Evolutionary conservation across 2,329 filamentous ascomycete species (phyloP).

Genomic region (Exophiala dermatitidis): DNA sequence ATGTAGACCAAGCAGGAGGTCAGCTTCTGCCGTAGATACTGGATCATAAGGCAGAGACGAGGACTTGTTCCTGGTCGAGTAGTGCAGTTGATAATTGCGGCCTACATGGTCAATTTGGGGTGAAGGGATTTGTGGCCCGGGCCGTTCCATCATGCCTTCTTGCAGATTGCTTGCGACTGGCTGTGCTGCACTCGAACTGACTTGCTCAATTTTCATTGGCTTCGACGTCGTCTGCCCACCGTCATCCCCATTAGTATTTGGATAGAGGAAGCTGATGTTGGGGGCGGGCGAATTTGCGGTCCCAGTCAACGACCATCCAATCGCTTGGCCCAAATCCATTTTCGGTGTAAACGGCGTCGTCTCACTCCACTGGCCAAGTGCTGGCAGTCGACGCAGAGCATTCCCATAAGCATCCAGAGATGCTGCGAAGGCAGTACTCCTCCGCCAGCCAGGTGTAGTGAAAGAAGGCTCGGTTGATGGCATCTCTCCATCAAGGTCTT

Average conservation of each 20-base stretch:
- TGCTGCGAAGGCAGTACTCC: conserved; percentile 31
- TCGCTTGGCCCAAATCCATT: conserved; percentile 50
- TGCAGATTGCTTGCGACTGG: not conserved
- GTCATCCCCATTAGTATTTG: conserved; percentile 38
- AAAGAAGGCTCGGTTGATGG: conserved; percentile 45
- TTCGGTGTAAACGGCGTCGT: conserved; percentile 39
- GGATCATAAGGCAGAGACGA: conserved; percentile 31
- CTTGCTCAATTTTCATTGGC: no score
- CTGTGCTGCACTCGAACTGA: not conserved
- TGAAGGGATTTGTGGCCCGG: not conserved
- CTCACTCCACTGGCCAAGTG: conserved; percentile 27
- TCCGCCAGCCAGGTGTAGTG: conserved; percentile 46
- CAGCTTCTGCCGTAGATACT: conserved; percentile 38
- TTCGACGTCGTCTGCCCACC: not conserved
- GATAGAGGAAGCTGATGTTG: conserved; percentile 73
- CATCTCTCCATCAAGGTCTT: conserved; percentile 68
- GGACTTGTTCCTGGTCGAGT: conserved; percentile 29
- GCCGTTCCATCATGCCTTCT: not conserved
- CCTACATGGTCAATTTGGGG: not conserved
- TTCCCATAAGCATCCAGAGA: conserved; percentile 25
- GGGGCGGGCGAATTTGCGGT: conserved; percentile 80
- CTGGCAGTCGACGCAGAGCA: conserved; percentile 4
- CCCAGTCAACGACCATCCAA: conserved; percentile 82
- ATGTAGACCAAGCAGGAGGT: conserved; percentile 45
- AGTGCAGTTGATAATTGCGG: conserved; percentile 10